A percentile compares a stretch with the other conserved stretches of the same genome.
phyloP scores from a whole-genome alignment of 805 yeast species.

The Saccharomycopsis selenospora region DNA sequence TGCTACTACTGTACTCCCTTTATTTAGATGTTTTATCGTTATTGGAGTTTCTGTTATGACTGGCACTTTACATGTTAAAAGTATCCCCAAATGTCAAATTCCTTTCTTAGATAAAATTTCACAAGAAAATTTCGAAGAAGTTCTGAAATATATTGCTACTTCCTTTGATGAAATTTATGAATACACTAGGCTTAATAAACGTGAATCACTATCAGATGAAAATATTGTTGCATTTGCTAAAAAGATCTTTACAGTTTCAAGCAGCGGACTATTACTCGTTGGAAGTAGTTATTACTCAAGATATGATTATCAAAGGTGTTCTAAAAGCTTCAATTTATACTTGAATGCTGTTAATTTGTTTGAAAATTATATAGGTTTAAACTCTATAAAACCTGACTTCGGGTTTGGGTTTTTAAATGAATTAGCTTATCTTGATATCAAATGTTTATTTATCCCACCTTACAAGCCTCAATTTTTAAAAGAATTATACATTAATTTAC shows the following conservation, averaged over 20 bases:
- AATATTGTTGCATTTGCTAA: background rate
- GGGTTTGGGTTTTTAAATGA: constrained; percentile 16
- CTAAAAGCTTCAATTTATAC: background rate
- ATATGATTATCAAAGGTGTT: background rate
- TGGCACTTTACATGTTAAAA: background rate
- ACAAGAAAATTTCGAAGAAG: background rate
- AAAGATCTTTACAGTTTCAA: background rate
- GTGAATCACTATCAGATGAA: background rate
- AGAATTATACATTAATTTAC: constrained; percentile 6
- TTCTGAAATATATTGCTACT: background rate
- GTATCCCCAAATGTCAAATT: background rate
- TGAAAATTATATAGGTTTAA: background rate
- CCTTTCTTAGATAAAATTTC: background rate
- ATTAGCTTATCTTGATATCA: constrained; percentile 10
- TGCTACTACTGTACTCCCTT: background rate
- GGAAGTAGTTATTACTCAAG: background rate
- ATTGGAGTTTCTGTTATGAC: background rate
- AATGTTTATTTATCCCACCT: constrained; percentile 17
- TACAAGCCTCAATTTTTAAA: constrained; percentile 6
- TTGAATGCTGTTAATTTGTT: background rate
- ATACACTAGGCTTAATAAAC: background rate
- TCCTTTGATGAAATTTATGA: background rate
- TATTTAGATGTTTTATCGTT: background rate
- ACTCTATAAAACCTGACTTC: background rate
- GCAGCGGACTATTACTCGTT: background rate